phyloP scores from a whole-genome alignment of 257 asterid genomes.

The Ehretia macrophylla region DNA sequence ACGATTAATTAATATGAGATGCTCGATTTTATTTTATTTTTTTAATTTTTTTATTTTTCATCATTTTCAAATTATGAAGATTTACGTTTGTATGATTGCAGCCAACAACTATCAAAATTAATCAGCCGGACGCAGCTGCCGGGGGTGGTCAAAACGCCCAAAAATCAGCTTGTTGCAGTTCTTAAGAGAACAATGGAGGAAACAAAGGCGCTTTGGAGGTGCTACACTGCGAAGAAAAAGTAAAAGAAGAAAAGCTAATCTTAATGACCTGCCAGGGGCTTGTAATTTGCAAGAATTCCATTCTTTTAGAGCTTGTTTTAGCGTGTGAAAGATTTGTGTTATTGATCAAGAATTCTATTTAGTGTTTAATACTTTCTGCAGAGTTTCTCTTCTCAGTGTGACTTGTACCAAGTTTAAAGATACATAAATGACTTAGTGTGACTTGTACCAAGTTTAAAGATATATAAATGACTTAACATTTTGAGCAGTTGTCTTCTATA shows the following conservation, averaged over 20 bases:
- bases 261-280: background rate
- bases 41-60: no score
- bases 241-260: background rate
- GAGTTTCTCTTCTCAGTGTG: background rate
- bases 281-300: constrained; percentile 1
- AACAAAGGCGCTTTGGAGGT: background rate
- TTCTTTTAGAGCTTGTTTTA: constrained; percentile 5
- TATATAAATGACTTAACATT: background rate
- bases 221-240: background rate
- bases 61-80: background rate
- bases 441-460: background rate
- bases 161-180: constrained; percentile 43
- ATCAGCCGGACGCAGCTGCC: constrained; percentile 27
- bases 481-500: no score
- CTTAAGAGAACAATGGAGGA: constrained; percentile 6
- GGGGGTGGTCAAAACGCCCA: constrained; percentile 21
- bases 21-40: no score
- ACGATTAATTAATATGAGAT: no score
- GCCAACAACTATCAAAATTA: constrained; percentile 39
- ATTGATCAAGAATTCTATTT: background rate
- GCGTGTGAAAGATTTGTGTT: constrained; percentile 1
- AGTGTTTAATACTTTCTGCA: background rate
- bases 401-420: background rate
- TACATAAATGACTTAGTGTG: background rate
- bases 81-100: constrained; percentile 11